Evolutionary conservation across 1,284 basidiomycete genomes (phyloP).

Genomic region (Tilletia indica): DNA sequence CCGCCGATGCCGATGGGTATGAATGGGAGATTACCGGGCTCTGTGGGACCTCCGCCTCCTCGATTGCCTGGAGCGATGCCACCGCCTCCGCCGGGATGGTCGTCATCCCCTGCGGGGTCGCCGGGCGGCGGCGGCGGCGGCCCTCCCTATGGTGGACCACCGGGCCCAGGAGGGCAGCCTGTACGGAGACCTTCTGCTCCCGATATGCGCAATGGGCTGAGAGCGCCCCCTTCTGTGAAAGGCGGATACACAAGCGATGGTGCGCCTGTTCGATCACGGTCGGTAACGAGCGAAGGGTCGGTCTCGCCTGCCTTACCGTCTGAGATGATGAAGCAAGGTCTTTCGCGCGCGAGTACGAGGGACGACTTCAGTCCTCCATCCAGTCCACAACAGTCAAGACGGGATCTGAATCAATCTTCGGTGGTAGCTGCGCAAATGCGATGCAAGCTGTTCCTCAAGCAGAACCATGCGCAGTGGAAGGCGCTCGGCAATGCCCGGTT

Average conservation of each 20-base stretch:
- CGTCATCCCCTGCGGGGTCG: slow-evolving; percentile 4
- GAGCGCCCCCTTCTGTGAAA: neutral
- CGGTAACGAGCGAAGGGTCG: slow-evolving; percentile 20
- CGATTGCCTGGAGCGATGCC: slow-evolving; percentile 15
- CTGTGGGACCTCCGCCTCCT: slow-evolving; percentile 19
- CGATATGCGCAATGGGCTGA: slow-evolving; percentile 3
- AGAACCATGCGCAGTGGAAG: slow-evolving; percentile 96
- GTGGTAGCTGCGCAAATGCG: slow-evolving; percentile 85
- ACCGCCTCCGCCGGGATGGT: neutral
- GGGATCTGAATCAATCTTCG: slow-evolving; percentile 20
- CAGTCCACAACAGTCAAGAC: neutral
- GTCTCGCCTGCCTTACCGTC: slow-evolving; percentile 32
- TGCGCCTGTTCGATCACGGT: slow-evolving; percentile 2
- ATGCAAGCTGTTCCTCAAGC: slow-evolving; percentile 95
- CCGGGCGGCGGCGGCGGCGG: neutral
- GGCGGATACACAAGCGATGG: slow-evolving; percentile 13
- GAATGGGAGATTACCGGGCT: slow-evolving; percentile 20
- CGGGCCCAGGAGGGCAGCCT: too few species aligned
- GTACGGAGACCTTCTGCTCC: neutral
- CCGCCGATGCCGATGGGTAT: neutral
- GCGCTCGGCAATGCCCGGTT: slow-evolving; percentile 82
- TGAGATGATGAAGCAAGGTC: slow-evolving; percentile 41
- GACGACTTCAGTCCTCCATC: slow-evolving; percentile 13
- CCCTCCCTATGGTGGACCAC: too few species aligned
- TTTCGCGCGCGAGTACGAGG: slow-evolving; percentile 18